Evolutionary conservation across 257 asterid genomes (phyloP).

Genomic region (Gentiana dahurica): DNA sequence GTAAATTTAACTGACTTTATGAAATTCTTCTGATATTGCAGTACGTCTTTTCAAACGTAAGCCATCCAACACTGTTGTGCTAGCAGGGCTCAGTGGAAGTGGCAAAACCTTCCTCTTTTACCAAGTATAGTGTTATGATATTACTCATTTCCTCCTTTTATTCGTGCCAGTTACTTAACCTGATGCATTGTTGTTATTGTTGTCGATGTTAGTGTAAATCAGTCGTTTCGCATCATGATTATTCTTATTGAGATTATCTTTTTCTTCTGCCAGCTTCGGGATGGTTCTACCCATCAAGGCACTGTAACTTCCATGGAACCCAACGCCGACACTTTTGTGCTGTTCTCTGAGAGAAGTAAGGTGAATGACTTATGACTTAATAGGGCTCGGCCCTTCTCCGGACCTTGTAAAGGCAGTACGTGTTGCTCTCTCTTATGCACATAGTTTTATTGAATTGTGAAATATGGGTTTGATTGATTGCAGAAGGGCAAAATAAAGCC

Average conservation of each 20-base stretch:
- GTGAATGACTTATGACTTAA: conserved; percentile 17
- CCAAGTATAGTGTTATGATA: no score
- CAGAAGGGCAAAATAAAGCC: conserved; percentile 66
- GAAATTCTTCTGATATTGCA: conserved; percentile 20
- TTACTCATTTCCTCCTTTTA: no score
- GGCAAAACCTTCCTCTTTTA: conserved; percentile 70
- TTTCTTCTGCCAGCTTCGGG: conserved; percentile 50
- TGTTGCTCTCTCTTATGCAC: neutral
- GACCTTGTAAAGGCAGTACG: no score
- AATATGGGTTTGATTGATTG: conserved; percentile 8
- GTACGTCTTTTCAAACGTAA: conserved; percentile 42
- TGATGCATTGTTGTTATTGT: no score
- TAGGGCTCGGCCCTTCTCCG: neutral
- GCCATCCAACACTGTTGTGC: conserved; percentile 43
- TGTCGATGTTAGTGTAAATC: neutral
- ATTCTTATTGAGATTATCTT: no score
- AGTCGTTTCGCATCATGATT: conserved; percentile 2
- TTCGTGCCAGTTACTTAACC: no score
- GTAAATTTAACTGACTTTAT: neutral
- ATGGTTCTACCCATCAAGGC: conserved; percentile 82
- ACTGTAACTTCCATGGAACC: conserved; percentile 93
- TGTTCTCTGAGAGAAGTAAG: conserved; percentile 61
- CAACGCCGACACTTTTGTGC: conserved; percentile 52
- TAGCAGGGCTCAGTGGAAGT: conserved; percentile 72
- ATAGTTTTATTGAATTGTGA: neutral